Evolutionary conservation across 768 basidiomycete genomes (phyloP), one percentile per base, ranked within the genome.

Genomic region (Amanita phalloides): DNA sequence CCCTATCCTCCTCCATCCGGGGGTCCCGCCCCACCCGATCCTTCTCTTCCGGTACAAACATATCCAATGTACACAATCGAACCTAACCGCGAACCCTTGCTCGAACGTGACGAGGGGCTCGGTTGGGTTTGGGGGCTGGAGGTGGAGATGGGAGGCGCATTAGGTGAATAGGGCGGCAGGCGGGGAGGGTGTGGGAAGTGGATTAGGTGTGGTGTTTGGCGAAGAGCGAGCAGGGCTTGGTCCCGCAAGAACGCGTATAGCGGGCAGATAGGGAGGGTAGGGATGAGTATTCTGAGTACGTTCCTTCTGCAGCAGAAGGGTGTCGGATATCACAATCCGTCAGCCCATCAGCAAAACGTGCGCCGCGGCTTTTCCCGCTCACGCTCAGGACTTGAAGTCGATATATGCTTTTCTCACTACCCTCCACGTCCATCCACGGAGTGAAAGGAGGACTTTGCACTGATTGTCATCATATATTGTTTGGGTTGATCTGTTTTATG

Each of bases 1-100:
- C n/a, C 28, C 28, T 6, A 53, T n/a, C 52, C 53, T 42, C 57
- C 56, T 9, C 48, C 55, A 13, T 55, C 49, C 49, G 57, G 20
- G 50, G 7, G 4, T 30, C 7, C 28, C 28, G 28, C 28, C 56
- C 58, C 35, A 3, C 35, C 8, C 3, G 2, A 7, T 4, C 21
- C 33, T 11, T 21, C 23, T 23, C 36, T 21, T 23, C 21, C 14
- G 39, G n/a, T 13, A 9, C 49, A 21, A 43, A 26, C 37, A 38
- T 17, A 50, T 30, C 36, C 38, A 41, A 50, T 50, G 49, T 1
- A 42, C 14, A 26, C 49, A 50, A 10, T 7, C 4, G 21, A 50
- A 50, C 38, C 49, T 42, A 4, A 30, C 14, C 37, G 39, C 49
- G 42, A 50, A 50, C 14, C 49, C 49, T 6, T 50, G 10, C 2